A percentile compares a stretch with the other conserved stretches of the same genome.
These are phyloP conservation scores for Candida sp. DNA, from an alignment of 1,139 yeast species.

Conservation along the genomic window DNA sequence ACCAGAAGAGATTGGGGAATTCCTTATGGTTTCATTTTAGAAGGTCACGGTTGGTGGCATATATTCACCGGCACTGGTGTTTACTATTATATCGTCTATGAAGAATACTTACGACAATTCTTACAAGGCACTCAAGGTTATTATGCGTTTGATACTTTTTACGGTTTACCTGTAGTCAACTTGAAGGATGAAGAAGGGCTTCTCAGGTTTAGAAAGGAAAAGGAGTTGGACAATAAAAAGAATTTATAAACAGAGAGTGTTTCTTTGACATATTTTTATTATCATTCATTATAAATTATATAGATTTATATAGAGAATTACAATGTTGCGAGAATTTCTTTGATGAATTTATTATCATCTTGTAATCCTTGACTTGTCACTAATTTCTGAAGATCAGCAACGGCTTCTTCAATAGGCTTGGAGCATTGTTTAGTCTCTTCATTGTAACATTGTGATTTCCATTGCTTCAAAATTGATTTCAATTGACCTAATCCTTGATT, in stretches of 20 bases:
- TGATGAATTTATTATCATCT: slow-evolving; percentile 34
- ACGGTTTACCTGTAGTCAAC: slow-evolving; percentile 33
- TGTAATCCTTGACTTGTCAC: slow-evolving; percentile 22
- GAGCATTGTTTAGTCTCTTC: slow-evolving; percentile 27
- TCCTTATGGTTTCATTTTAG: slow-evolving; percentile 85
- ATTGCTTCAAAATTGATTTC: slow-evolving; percentile 52
- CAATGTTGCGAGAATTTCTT: slow-evolving; percentile 27
- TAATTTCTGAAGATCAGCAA: slow-evolving; percentile 34
- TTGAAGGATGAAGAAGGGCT: slow-evolving; percentile 32
- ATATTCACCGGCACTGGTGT: slow-evolving; percentile 76
- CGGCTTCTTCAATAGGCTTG: slow-evolving; percentile 29
- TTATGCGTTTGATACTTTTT: slow-evolving; percentile 50
- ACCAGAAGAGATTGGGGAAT: slow-evolving; percentile 69
- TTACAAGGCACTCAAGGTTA: slow-evolving; percentile 49
- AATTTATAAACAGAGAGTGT: neutral
- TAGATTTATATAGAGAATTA: neutral
- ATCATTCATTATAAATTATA: neutral
- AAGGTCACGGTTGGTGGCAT: slow-evolving; percentile 99
- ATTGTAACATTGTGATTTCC: slow-evolving; percentile 52
- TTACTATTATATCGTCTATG: slow-evolving; percentile 57
- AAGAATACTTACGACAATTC: slow-evolving; percentile 66
- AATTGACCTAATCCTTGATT: slow-evolving; percentile 53
- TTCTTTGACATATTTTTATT: no score
- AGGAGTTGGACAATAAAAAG: slow-evolving; percentile 14
- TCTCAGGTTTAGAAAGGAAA: slow-evolving; percentile 16